Evolutionary conservation across 164 flowering plant genomes (phyloP), one percentile per base, ranked within the genome.

Genomic region (Stephania japonica): DNA sequence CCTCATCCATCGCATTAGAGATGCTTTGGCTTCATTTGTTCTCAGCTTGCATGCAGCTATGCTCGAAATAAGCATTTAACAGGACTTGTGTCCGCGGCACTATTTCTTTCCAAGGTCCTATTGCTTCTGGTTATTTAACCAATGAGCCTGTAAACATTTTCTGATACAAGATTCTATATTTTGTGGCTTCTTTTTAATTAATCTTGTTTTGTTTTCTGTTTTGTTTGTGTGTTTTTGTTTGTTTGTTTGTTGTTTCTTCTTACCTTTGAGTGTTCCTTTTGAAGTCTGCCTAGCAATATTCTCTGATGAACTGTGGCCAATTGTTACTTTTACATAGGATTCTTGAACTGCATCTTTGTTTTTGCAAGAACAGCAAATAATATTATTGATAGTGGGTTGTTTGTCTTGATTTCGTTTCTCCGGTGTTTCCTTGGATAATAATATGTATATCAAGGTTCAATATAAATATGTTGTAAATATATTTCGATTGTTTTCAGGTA

Each of bases 401-500:
- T 64, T 4, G 25, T 23, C 32, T 64, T 23, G 67, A 18, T 23
- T 24, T 72, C 11, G 9, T 42, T 24, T 61, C 47, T 49, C 65
- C 44, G 38, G n/a, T 6, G 71, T 32, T 69, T 7, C 43, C 61
- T 41, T 78, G 42, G 62, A 21, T 67, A 59, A 8, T 1, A 10
- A 26, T n/a, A 7, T 18, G n/a, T 42, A 18, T 64, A 65, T 25
- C 25, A 32, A n/a, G 56, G 70, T 43, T 47, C 24, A 53, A 65
- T 12, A 9, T 26, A 16, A 32, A 32, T 32, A 32, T 32, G 2
- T 32, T 32, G 38, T 44, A 47, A 62, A 27, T 44, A 2, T 7
- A 27, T 62, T 53, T 68, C 21, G 42, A 67, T 70, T 74, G 66
- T 59, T 70, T 78, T 73, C 81, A 95, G 99, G 91, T 95, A 87